Percentiles rank a stretch among this genome's conserved stretches.
Evolutionary conservation across 345 rosid species (phyloP).

Genomic region (Rhodomyrtus tomentosa): DNA sequence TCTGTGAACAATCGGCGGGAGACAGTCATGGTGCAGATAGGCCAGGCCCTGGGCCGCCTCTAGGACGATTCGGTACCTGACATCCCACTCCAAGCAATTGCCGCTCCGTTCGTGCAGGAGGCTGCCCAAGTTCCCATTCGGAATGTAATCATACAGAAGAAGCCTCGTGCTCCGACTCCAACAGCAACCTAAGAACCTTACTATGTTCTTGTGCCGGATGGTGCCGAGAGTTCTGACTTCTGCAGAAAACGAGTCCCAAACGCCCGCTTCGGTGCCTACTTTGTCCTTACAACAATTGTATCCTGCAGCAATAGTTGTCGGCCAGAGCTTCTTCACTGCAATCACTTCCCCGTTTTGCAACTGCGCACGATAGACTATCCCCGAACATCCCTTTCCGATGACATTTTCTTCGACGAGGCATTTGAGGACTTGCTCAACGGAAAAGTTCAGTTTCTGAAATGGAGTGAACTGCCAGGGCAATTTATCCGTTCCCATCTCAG

Average conservation of each 20-base stretch:
- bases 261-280: conserved; percentile 30
- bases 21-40: conserved; percentile 86
- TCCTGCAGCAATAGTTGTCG: conserved; percentile 23
- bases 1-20: conserved; percentile 83
- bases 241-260: conserved; percentile 77
- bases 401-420: conserved; percentile 60
- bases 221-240: conserved; percentile 84
- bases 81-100: conserved; percentile 61
- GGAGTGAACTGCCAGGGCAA: conserved; percentile 83
- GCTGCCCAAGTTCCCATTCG: conserved; percentile 79
- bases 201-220: conserved; percentile 86
- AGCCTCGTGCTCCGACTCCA: conserved; percentile 72
- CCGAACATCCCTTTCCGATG: conserved; percentile 85
- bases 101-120: conserved; percentile 60
- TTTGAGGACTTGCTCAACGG: conserved; percentile 54
- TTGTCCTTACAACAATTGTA: conserved; percentile 24
- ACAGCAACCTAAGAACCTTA: conserved; percentile 76
- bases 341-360: conserved; percentile 51
- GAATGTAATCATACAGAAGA: conserved; percentile 82
- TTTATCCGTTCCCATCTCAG: conserved; percentile 35
- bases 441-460: conserved; percentile 61
- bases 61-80: conserved; percentile 55
- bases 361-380: conserved; percentile 74
- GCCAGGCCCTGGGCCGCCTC: conserved; percentile 91
- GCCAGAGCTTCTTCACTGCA: conserved; percentile 89